A percentile compares a stretch with the other conserved stretches of the same genome.
Evolutionary conservation across 371 early-diverging fungal species (phyloP).

Genomic region (Rhizopus sp.): DNA sequence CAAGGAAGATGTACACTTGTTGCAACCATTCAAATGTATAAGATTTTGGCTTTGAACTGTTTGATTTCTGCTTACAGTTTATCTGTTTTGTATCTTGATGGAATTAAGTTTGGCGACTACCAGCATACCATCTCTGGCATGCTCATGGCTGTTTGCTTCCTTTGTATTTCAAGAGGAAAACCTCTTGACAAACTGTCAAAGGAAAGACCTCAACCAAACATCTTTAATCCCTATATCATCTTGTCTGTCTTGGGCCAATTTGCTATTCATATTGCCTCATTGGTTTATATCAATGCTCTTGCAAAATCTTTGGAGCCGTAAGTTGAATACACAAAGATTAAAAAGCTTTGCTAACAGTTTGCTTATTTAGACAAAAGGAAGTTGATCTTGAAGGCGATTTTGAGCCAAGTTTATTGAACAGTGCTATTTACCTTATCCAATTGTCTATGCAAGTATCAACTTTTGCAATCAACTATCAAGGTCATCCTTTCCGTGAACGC

Average conservation of each 20-base stretch:
- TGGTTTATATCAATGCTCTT: conserved; percentile 80
- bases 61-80: conserved; percentile 98
- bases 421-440: conserved; percentile 95
- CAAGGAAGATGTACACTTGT: conserved; percentile 99
- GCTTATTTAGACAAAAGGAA: conserved; percentile 59
- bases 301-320: conserved; percentile 70
- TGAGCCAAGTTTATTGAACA: conserved; percentile 95
- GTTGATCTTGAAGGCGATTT: conserved; percentile 92
- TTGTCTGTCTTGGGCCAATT: conserved; percentile 97
- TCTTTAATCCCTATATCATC: conserved; percentile 96
- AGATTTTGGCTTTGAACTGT: conserved; percentile 99
- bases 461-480: conserved; percentile 99
- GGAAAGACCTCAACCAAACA: conserved; percentile 95
- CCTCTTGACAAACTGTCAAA: conserved; percentile 88
- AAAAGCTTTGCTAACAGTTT: not conserved
- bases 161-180: conserved; percentile 93
- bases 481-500: conserved; percentile 98
- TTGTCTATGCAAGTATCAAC: conserved; percentile 99
- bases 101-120: conserved; percentile 98
- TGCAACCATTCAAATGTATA: conserved; percentile 99
- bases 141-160: conserved; percentile 97
- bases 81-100: conserved; percentile 96
- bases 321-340: conserved; percentile 20
- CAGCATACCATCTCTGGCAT: conserved; percentile 97
- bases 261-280: conserved; percentile 89